Evolutionary conservation across 1,139 yeast genomes (phyloP), one percentile per base, ranked within the genome.

Genomic region (Suhomyces choctaworum): DNA sequence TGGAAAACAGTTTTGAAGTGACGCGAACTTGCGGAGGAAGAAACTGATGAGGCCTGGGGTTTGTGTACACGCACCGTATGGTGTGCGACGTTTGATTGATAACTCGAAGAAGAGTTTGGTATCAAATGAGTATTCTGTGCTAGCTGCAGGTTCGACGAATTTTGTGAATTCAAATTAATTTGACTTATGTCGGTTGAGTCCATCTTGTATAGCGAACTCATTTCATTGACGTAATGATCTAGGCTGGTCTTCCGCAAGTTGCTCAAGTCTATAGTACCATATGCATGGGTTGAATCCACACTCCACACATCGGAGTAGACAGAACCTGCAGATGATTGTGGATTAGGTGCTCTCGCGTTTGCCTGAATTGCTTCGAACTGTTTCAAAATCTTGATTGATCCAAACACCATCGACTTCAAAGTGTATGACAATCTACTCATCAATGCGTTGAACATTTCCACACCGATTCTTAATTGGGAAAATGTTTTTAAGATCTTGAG

Each of bases 401-500:
- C 62, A 36, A 51, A 62, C 5, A 62, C 45, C 59, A 66, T 56
- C 4, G 46, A 38, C 39, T 61, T 66, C 31, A 67, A 50, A 4
- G 50, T 51, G 5, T 38, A 23, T 1, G 57, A 40, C 26, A 68
- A 47, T 15, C 44, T 42, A 8, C 30, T 36, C 53, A 69, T 58
- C 7, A 66, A 34, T 3, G 36, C 31, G 14, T 42, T 25, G 39
- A 64, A 69, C 4, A 52, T 44, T 1, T 40, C 41, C n/a, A 32
- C 32, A 4, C 64, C 62, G 5, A 50, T 50, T 12, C 57, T 55
- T 31, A 58, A 51, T 35, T 63, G 70, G 2, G 69, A 54, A 32
- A 66, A 52, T 2, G 65, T 63, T 32, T 62, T 60, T 3, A 74
- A 50, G 2, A 73, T 64, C 40, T 70, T 72, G 2, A 72, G 61